Conservation (phyloP, 495 filamentous ascomycete genomes). For the Penicillium angulare region DNA sequence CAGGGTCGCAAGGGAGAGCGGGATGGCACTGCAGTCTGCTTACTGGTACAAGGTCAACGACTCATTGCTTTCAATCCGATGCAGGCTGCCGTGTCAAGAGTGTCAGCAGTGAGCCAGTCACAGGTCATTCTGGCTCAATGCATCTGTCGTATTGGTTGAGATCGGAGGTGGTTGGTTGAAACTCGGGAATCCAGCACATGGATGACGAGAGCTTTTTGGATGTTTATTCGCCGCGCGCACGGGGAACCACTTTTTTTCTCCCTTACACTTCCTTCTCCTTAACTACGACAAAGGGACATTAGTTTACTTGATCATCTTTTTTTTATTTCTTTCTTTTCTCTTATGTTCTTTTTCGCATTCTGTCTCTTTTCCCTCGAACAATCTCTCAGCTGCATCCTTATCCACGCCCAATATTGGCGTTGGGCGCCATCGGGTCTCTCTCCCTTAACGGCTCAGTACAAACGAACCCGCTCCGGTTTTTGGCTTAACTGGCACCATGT, state of each 20-base stretch:
- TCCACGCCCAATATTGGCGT: too few relatives aligned
- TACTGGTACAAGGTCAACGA: slow-evolving; percentile 21
- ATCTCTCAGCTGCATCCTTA: too few relatives aligned
- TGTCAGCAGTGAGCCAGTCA: slow-evolving; percentile 14
- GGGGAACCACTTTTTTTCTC: slow-evolving; percentile 15
- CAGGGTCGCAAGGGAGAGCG: slow-evolving; percentile 10
- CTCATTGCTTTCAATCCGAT: slow-evolving; percentile 20
- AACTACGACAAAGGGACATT: too few relatives aligned
- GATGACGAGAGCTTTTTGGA: slow-evolving; percentile 20
- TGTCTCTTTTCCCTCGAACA: too few relatives aligned
- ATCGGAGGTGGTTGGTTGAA: slow-evolving; percentile 6
- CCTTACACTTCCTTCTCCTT: neutral
- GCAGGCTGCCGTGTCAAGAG: slow-evolving; percentile 16
- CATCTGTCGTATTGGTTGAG: slow-evolving; percentile 3
- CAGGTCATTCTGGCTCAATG: slow-evolving; percentile 16
- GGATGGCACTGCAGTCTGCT: slow-evolving; percentile 6
- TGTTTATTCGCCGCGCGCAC: slow-evolving; percentile 18
- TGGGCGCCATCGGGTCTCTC: too few relatives aligned
- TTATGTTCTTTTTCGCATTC: neutral
- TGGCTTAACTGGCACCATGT: too few relatives aligned
- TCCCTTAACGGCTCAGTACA: too few relatives aligned
- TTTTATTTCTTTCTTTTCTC: neutral
- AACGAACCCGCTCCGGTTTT: too few relatives aligned
- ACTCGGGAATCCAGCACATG: slow-evolving; percentile 3
- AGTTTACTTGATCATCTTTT: neutral